A percentile compares a stretch with the other conserved stretches of the same genome.
These are phyloP conservation scores for Beta lomatogona DNA, from an alignment of 179 eudicot species.

Conservation along the genomic window DNA sequence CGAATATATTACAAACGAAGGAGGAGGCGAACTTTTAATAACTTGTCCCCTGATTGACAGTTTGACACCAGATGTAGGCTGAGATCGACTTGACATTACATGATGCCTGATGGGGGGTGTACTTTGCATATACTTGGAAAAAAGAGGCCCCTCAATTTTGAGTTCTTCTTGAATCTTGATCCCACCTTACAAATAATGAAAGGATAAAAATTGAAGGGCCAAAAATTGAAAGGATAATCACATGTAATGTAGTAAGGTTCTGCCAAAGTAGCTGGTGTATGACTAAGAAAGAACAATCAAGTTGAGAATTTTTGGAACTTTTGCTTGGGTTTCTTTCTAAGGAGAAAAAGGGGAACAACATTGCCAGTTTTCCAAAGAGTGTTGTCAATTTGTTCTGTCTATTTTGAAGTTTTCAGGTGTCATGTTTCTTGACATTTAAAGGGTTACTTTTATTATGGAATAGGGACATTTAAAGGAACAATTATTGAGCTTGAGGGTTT, in stretches of 20 bases:
- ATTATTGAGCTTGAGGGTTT: neutral
- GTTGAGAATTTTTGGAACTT: neutral
- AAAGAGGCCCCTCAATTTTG: slow-evolving; percentile 7
- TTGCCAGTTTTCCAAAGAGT: neutral
- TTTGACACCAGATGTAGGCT: neutral
- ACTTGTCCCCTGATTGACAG: neutral
- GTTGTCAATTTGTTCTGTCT: neutral
- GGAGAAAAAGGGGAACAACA: neutral
- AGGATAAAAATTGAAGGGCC: slow-evolving; percentile 3
- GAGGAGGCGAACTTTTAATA: too few species aligned
- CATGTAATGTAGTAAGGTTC: slow-evolving; percentile 30
- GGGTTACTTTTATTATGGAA: too few species aligned
- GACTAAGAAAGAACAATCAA: neutral
- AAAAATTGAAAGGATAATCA: slow-evolving; percentile 1
- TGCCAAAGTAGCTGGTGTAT: slow-evolving; percentile 14
- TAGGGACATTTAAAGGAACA: neutral
- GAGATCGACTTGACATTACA: neutral
- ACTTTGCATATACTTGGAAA: neutral
- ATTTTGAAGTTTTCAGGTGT: neutral
- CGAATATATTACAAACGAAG: too few species aligned
- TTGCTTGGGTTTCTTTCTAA: neutral
- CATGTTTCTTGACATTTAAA: neutral
- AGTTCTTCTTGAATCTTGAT: slow-evolving; percentile 12
- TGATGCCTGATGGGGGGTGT: neutral
- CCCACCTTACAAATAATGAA: neutral